Conservation (phyloP, 2,329 filamentous ascomycete genomes). For the Cercospora janseana region DNA sequence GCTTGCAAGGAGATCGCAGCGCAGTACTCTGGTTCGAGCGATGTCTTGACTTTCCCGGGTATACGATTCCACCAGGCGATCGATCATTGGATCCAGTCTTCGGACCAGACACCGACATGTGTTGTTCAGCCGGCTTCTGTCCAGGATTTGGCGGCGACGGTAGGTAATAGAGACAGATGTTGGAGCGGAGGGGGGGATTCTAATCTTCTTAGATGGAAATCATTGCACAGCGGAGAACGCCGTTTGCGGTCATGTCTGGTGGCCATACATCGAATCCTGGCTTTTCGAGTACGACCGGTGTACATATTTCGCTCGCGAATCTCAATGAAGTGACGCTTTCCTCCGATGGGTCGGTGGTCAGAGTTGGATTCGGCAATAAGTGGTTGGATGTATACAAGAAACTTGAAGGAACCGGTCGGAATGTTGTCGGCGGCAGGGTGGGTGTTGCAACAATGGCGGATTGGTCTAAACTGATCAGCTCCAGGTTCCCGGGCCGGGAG, state of each 20-base stretch:
- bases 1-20: constrained; percentile 6
- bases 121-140: constrained; percentile 3
- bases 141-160: constrained; percentile 1
- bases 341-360: constrained; percentile 2
- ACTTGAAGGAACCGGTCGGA: constrained; percentile 12
- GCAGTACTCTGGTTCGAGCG: background rate
- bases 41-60: constrained; percentile 5
- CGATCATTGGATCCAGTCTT: constrained; percentile 14
- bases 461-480: background rate
- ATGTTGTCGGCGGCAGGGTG: constrained; percentile 17
- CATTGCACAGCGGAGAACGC: constrained; percentile 2
- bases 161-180: background rate
- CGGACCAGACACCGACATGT: constrained; percentile 1
- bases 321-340: constrained; percentile 13
- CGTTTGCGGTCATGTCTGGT: constrained; percentile 14
- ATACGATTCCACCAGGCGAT: constrained; percentile 3
- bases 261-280: constrained; percentile 19
- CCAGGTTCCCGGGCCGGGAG: constrained; percentile 15
- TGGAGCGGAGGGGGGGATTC: background rate
- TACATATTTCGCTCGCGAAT: constrained; percentile 15
- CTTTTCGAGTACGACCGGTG: constrained; percentile 15
- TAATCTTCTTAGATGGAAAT: constrained; percentile 8
- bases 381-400: constrained; percentile 19
- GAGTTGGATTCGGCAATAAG: constrained; percentile 13
- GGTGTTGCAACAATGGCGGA: background rate